phyloP scores from a whole-genome alignment of 1,139 yeast species.

The Zygoascus meyerae region DNA sequence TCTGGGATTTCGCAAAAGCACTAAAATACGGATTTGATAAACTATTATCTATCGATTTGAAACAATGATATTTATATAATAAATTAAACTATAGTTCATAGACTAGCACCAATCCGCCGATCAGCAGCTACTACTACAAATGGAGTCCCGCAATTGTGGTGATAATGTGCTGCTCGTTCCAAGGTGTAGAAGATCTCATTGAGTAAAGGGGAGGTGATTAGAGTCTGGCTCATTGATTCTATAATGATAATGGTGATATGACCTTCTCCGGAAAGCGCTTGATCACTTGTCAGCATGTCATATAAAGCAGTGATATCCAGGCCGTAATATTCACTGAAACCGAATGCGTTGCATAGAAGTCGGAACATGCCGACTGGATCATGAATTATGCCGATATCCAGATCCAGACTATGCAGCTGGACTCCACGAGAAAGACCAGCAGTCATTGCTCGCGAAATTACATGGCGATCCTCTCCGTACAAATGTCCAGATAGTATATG shows the following conservation, averaged over 20 bases:
- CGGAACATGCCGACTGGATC: constrained; percentile 13
- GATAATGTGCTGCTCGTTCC: constrained; percentile 11
- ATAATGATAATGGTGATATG: constrained; percentile 11
- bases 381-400: background rate
- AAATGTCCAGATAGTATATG: background rate
- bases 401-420: background rate
- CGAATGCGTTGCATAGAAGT: constrained; percentile 17
- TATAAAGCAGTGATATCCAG: constrained; percentile 17
- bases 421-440: background rate
- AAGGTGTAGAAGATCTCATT: constrained; percentile 9
- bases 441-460: constrained; percentile 1
- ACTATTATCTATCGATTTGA: too few relatives aligned
- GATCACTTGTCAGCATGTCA: constrained; percentile 17
- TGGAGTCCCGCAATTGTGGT: constrained; percentile 9
- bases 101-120: constrained; percentile 9
- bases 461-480: background rate
- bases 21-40: too few relatives aligned
- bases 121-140: constrained; percentile 12
- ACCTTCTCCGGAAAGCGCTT: constrained; percentile 5
- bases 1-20: too few relatives aligned
- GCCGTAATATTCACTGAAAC: constrained; percentile 20
- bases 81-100: background rate
- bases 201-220: constrained; percentile 5
- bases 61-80: too few relatives aligned
- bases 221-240: constrained; percentile 7